These are phyloP conservation scores for Skeletonema marinoi DNA, from an alignment of 108 stramenopile genomes.

Conservation along the genomic window DNA sequence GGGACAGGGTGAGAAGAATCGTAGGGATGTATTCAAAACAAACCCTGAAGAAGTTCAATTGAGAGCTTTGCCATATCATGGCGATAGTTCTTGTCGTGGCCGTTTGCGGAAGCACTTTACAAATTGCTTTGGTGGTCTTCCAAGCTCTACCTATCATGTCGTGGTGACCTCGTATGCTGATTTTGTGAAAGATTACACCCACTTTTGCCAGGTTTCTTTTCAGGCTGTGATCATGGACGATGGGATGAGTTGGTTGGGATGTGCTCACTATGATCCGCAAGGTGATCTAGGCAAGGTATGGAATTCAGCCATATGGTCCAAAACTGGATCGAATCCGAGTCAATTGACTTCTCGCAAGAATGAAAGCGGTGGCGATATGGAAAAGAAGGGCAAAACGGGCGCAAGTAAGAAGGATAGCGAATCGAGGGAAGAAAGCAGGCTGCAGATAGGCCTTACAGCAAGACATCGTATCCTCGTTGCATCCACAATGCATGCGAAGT, in stretches of 20 bases:
- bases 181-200: conserved; percentile 75
- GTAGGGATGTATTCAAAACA: conserved; percentile 21
- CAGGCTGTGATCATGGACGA: conserved; percentile 79
- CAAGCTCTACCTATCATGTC: conserved; percentile 79
- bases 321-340: conserved; percentile 64
- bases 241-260: conserved; percentile 77
- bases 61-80: conserved; percentile 62
- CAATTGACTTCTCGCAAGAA: neutral
- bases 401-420: conserved; percentile 6
- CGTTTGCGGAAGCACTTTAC: conserved; percentile 68
- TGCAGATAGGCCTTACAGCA: conserved; percentile 80
- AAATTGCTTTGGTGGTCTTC: conserved; percentile 49
- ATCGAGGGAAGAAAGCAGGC: conserved; percentile 44
- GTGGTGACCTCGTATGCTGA: conserved; percentile 69
- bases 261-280: conserved; percentile 70
- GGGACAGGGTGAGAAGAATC: neutral
- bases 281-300: conserved; percentile 64
- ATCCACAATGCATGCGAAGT: conserved; percentile 36
- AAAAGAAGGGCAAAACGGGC: conserved; percentile 15
- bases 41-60: conserved; percentile 25
- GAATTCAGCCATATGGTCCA: conserved; percentile 71
- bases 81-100: conserved; percentile 49
- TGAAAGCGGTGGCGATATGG: conserved; percentile 62
- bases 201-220: conserved; percentile 84
- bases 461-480: conserved; percentile 79